Evolutionary conservation across 2,329 filamentous ascomycete genomes (phyloP).

Genomic region (Penicillium corylophilum): DNA sequence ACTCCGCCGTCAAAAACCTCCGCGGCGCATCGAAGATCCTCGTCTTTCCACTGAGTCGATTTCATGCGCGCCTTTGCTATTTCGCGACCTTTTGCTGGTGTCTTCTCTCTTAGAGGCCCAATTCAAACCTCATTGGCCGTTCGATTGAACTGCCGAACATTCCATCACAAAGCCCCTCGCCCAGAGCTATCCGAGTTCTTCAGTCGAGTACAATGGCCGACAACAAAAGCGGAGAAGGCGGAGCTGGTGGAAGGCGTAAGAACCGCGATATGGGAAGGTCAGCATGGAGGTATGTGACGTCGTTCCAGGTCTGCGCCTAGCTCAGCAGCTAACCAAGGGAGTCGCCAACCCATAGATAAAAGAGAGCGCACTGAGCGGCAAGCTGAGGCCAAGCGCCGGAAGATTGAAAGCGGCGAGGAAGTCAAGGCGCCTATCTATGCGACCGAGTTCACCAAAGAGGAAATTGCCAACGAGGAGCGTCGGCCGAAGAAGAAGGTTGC

Average conservation of each 20-base stretch:
- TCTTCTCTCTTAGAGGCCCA: not conserved
- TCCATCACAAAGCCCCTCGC: constrained; percentile 5
- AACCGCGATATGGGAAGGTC: constrained; percentile 66
- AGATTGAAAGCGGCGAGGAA: constrained; percentile 48
- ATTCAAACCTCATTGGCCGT: not conserved
- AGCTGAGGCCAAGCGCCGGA: constrained; percentile 57
- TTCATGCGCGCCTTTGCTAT: constrained; percentile 26
- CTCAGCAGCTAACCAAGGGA: constrained; percentile 50
- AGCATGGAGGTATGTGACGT: constrained; percentile 59
- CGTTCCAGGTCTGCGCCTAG: constrained; percentile 10
- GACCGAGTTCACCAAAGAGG: constrained; percentile 67
- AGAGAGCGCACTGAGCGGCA: constrained; percentile 52
- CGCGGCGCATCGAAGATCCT: constrained; percentile 4
- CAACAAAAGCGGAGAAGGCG: constrained; percentile 31
- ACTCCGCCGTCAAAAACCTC: constrained; percentile 4
- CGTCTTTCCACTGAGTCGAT: not conserved
- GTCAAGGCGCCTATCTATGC: constrained; percentile 52
- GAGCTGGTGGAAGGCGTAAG: constrained; percentile 51
- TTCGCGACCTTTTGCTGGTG: constrained; percentile 17
- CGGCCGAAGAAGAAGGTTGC: constrained; percentile 95
- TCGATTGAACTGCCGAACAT: not conserved
- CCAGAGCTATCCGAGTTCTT: constrained; percentile 20
- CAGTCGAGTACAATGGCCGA: constrained; percentile 32
- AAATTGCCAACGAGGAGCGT: constrained; percentile 83
- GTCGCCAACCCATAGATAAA: constrained; percentile 53